Evolutionary conservation across 2,329 filamentous ascomycete genomes (phyloP), one percentile per base, ranked within the genome.

Genomic region (Chrysosporium keratinophilum): DNA sequence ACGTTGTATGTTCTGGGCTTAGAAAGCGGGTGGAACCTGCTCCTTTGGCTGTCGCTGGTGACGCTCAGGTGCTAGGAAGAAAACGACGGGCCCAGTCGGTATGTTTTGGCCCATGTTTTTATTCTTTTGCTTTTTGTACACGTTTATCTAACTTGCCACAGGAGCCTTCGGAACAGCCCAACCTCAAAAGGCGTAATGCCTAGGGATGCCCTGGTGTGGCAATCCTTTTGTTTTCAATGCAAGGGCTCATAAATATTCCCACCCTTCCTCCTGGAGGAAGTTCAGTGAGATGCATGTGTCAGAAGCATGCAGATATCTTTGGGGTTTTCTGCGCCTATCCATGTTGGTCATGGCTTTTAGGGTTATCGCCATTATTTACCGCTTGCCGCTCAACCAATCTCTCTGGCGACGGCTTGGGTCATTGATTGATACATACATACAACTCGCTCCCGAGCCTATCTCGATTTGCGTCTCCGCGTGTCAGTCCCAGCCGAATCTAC

Each of bases 1-100:
- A 68, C 51, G 52, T 60, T 7, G 57, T 68, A 10, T 64, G 61
- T 44, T 52, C 57, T 34, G 61, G 61, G 23, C 4, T 54, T 5
- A 43, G 20, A 14, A 39, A 44, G n/a, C 47, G 34, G 37, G 20
- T 20, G 12, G 34, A 46, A 15, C 17, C 20, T 9, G 15, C 17
- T 17, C 45, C 37, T 7, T n/a, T 17, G 35, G 9, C 40, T 31
- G 47, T n/a, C 45, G 20, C 5, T 3, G 19, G 39, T 23, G 40
- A 37, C 37, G 17, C n/a, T 20, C 40, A 37, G 11, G 17, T 9
- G 2, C 4, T 37, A 14, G 49, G 37, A 37, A 35, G 49, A 35
- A 57, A 57, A 41, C 48, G 55, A 35, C 55, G 55, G 31, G 55
- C 52, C 9, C 52, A 57, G 23, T 57, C 55, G 10, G 55, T 57